Conservation (phyloP, 1,284 basidiomycete species). For the Ustilago lituana region DNA sequence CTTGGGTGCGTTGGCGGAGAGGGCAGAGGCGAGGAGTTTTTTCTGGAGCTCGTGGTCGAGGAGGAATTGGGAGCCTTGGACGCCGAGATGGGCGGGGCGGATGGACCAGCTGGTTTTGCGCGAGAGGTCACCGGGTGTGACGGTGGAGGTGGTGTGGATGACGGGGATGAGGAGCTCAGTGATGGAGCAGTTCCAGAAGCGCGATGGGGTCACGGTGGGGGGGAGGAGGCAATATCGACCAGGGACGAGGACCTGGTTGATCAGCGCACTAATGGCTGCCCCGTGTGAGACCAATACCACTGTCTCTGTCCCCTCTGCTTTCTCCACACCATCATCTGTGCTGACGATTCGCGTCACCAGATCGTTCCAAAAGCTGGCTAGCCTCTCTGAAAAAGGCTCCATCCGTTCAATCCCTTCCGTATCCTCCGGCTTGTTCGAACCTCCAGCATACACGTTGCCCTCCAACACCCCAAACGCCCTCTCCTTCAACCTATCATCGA, state of each 20-base stretch:
- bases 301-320: conserved; percentile 21
- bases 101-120: conserved; percentile 32
- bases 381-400: conserved; percentile 42
- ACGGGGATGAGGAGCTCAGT: conserved; percentile 54
- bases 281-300: conserved; percentile 63
- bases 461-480: conserved; percentile 60
- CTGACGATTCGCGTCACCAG: conserved; percentile 17
- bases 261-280: conserved; percentile 56
- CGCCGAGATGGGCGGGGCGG: conserved; percentile 35
- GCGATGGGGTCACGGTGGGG: conserved; percentile 24
- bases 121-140: conserved; percentile 15
- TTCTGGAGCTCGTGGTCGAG: conserved; percentile 42
- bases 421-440: conserved; percentile 45
- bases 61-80: conserved; percentile 38
- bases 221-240: conserved; percentile 41
- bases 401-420: conserved; percentile 59
- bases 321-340: not conserved
- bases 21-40: conserved; percentile 5
- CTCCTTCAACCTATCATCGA: conserved; percentile 59
- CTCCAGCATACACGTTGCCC: conserved; percentile 54
- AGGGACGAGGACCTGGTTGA: conserved; percentile 53
- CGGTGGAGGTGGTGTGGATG: conserved; percentile 8
- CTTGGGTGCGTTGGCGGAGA: too few relatives aligned
- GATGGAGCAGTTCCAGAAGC: conserved; percentile 65
- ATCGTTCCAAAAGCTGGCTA: conserved; percentile 57